Evolutionary conservation across 2,329 filamentous ascomycete species (phyloP).

Genomic region (Zopfia rhizophila): DNA sequence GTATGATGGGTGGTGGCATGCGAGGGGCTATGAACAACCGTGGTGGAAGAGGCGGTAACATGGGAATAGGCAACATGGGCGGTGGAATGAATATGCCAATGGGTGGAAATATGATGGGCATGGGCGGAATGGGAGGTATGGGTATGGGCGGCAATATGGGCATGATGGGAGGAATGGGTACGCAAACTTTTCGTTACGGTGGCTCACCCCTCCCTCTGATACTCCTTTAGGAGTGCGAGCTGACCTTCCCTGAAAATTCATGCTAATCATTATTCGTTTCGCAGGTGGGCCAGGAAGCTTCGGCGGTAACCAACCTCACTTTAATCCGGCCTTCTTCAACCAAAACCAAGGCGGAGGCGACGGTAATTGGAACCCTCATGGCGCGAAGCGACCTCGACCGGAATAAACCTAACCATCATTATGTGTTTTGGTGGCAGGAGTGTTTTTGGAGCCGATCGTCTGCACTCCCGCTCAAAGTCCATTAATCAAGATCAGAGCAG

Average conservation of each 20-base stretch:
- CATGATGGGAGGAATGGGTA: slow-evolving; percentile 58
- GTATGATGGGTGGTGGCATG: slow-evolving; percentile 49
- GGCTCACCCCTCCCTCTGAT: too few species aligned
- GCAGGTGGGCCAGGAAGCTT: slow-evolving; percentile 62
- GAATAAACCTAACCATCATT: slow-evolving; percentile 60
- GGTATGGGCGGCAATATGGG: slow-evolving; percentile 53
- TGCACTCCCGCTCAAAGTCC: too few species aligned
- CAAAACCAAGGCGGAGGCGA: slow-evolving; percentile 59
- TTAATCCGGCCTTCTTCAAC: slow-evolving; percentile 78
- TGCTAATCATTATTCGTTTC: background rate
- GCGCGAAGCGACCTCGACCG: slow-evolving; percentile 80
- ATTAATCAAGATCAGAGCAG: too few species aligned
- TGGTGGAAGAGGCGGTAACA: slow-evolving; percentile 47
- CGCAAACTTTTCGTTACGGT: slow-evolving; percentile 9
- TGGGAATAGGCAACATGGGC: slow-evolving; percentile 51
- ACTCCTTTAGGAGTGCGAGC: too few species aligned
- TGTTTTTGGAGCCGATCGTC: too few species aligned
- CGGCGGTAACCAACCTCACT: slow-evolving; percentile 71
- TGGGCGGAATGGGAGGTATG: too few species aligned
- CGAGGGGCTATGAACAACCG: slow-evolving; percentile 61
- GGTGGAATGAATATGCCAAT: slow-evolving; percentile 47
- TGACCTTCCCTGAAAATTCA: too few species aligned
- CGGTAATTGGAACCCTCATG: slow-evolving; percentile 82
- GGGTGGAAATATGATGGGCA: slow-evolving; percentile 45
- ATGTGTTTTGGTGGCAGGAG: too few species aligned